Evolutionary conservation across 83 land plant genomes (phyloP).

Genomic region (Larix sibirica): DNA sequence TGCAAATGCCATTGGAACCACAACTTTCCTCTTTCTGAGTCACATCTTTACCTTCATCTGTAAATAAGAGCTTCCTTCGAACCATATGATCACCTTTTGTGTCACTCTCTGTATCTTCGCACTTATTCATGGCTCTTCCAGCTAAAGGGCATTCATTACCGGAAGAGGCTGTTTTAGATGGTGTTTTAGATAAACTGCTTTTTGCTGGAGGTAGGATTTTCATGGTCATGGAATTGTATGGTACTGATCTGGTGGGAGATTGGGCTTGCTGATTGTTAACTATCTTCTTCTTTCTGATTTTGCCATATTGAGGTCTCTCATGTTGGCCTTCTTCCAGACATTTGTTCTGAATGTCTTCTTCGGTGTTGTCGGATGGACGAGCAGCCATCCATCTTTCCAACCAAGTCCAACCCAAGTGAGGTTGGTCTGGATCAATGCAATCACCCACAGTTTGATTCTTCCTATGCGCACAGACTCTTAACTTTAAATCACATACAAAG

Average conservation of each 20-base stretch:
- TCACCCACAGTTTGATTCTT: slow-evolving; percentile 17
- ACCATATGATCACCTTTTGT: neutral
- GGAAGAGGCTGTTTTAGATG: neutral
- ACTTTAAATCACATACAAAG: slow-evolving; percentile 17
- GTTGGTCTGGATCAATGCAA: slow-evolving; percentile 3
- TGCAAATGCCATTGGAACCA: slow-evolving; percentile 14
- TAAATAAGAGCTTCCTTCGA: neutral
- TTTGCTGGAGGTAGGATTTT: neutral
- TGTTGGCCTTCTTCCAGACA: neutral
- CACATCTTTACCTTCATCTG: neutral
- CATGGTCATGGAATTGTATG: slow-evolving; percentile 9
- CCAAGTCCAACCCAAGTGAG: slow-evolving; percentile 61
- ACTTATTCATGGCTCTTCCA: neutral
- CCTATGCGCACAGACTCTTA: slow-evolving; percentile 54
- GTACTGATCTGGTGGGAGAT: neutral
- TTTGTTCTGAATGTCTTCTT: slow-evolving; percentile 18
- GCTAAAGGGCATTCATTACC: neutral
- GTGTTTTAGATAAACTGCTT: neutral
- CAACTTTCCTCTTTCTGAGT: slow-evolving; percentile 7
- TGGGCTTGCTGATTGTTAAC: neutral
- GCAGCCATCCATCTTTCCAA: slow-evolving; percentile 82
- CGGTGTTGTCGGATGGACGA: slow-evolving; percentile 34
- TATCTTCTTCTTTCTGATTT: slow-evolving; percentile 3
- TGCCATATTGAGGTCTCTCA: slow-evolving; percentile 6
- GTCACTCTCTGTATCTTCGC: neutral